Evolutionary conservation across 73 alveolate genomes (phyloP), one percentile per base, ranked within the genome.

Genomic region (Tetrahymena borealis): DNA sequence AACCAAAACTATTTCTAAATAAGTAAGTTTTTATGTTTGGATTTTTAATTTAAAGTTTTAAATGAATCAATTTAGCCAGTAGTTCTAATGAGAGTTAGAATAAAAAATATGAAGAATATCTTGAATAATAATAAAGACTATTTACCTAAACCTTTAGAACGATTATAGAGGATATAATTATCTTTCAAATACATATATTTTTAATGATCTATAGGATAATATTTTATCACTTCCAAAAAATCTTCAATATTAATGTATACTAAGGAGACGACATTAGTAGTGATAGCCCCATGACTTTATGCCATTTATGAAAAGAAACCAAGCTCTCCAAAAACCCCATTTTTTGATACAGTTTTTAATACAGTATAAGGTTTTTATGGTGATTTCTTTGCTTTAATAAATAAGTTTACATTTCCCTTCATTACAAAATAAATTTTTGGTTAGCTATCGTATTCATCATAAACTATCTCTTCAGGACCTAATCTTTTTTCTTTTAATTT

Each of bases 381-480:
- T 24, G 85, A 60, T 60, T 20, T 60, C 37, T 60, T 60, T 60
- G 28, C 37, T 7, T 60, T 60, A 15, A 60, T 60, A 60, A 20
- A 60, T 60, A 60, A 18, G 10, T 60, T 60, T 60, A 60, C 85
- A 60, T 18, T 60, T 2, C 85, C 85, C 9, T 60, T 60, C 85
- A 60, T 60, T 24, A 60, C 85, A 60, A 60, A 60, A 9, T 60
- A 60, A 24, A 60, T 60, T 20, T 35, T 60, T n/a, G 85, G 37
- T 20, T 60, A 20, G 38, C 0, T 60, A 24, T 60, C 85, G 78
- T 94, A 40, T 94, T 93, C 91, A 90, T 90, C 38, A 39, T 91
- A 91, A 2, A 94, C 40, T 36, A 41, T 91, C 43, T 91, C 95
- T 90, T 93, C 95, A 32, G 95, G 95, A 18, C 95, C 95, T 40